Base-by-base conservation (phyloP, 2,329 filamentous ascomycete genomes). In the Calycina herbarum region DNA sequence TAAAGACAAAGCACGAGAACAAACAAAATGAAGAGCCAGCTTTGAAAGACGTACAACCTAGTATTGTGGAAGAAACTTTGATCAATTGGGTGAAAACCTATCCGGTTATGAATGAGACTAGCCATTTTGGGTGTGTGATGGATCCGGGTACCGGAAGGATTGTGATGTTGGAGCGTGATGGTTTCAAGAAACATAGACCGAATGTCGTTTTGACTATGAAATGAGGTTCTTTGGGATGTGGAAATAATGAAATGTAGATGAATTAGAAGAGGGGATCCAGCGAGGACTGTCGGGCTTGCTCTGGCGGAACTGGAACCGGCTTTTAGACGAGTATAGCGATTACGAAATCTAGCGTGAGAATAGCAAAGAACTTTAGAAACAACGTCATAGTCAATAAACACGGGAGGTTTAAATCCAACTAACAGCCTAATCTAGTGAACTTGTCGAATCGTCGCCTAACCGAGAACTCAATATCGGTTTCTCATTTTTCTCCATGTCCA, bases 41-140 rank as follows among this genome's bases (percentile, higher is more conserved):
- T 24, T 51, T 56, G 60, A 40, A 48, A 54, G 56, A 38, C 64
- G 61, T 57, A 69, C n/a, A 71, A 42, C 62, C 74, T 11, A 73
- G 71, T 56, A 72, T 79, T 59, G 66, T 70, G 73, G 57, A 76
- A 66, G 35, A 74, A 70, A 66, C 73, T 35, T 70, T 86, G 2
- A 75, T 79, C 1, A 69, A 75, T 11, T 85, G 85, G 85, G 76
- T 86, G 8, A 76, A 77, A 27, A 76, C 76, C 15, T 83, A 81
- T 66, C 86, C 86, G 0, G 82, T 83, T 3, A 80, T 80, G 17
- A 88, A 87, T 70, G 82, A 86, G 64, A 78, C 77, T 42, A 87
- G 85, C 1, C 85, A 89, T 74, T 89, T 83, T 74, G 80, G 81
- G 3, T 80, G 81, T 24, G 75, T 89, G 33, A 82, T 89, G 81